phyloP scores from a whole-genome alignment of 179 eudicot genomes.

The Beta lomatogona region DNA sequence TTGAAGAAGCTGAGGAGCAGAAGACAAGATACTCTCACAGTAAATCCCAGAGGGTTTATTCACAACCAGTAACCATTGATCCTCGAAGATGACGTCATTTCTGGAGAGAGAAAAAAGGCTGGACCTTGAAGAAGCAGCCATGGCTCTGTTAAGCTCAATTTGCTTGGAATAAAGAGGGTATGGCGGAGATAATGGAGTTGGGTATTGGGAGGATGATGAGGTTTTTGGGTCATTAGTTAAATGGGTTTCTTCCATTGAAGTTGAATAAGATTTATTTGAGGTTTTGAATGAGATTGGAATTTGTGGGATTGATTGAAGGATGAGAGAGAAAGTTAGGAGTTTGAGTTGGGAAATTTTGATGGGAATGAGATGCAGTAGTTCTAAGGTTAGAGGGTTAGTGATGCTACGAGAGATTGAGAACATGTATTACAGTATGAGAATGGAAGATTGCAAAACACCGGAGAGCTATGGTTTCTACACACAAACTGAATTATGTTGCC shows the following conservation, averaged over 20 bases:
- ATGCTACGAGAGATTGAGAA: not conserved
- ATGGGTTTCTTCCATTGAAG: slow-evolving; percentile 8
- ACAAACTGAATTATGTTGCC: no score
- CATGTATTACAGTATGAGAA: not conserved
- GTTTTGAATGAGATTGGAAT: slow-evolving; percentile 27
- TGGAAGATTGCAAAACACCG: no score
- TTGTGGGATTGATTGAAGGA: slow-evolving; percentile 10
- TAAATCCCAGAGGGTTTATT: slow-evolving; percentile 85
- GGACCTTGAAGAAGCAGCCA: slow-evolving; percentile 82
- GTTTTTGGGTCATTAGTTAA: not conserved
- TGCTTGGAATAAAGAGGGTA: slow-evolving; percentile 73
- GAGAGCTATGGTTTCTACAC: no score
- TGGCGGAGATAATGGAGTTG: slow-evolving; percentile 83
- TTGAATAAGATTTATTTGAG: slow-evolving; percentile 17
- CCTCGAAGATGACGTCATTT: slow-evolving; percentile 65
- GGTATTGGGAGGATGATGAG: slow-evolving; percentile 39
- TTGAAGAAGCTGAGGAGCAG: slow-evolving; percentile 51
- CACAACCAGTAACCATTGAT: slow-evolving; percentile 80
- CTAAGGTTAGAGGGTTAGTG: not conserved
- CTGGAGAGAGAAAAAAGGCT: slow-evolving; percentile 50
- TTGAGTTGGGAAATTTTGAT: not conserved
- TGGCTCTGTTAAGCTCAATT: slow-evolving; percentile 81
- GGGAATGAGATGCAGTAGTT: not conserved
- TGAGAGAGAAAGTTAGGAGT: slow-evolving; percentile 16
- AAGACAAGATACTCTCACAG: slow-evolving; percentile 70